Percentiles rank a stretch among this genome's conserved stretches.
phyloP scores from a whole-genome alignment of 2,329 filamentous ascomycete genomes.

The Tympanopsis confertula region DNA sequence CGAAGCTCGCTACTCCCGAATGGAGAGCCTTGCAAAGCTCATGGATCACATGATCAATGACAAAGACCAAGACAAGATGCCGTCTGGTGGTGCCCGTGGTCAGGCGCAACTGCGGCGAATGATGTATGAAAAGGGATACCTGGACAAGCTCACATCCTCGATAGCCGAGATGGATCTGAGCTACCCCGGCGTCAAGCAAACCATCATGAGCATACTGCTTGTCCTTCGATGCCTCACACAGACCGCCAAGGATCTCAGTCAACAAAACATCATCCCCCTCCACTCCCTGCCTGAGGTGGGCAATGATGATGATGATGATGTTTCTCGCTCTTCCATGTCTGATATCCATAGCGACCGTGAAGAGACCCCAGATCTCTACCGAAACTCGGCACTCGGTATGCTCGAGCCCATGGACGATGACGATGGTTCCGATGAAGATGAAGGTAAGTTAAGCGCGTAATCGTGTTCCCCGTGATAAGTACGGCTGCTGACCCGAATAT shows the following conservation, averaged over 20 bases:
- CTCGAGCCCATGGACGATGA: constrained; percentile 68
- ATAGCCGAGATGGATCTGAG: constrained; percentile 94
- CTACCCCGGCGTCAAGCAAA: constrained; percentile 82
- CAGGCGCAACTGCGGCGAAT: constrained; percentile 79
- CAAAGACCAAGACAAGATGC: constrained; percentile 50
- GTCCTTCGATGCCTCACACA: constrained; percentile 79
- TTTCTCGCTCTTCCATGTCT: constrained; percentile 77
- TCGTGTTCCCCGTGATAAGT: constrained; percentile 6
- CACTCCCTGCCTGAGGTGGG: constrained; percentile 45
- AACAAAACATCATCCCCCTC: constrained; percentile 63
- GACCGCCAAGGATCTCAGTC: constrained; percentile 75
- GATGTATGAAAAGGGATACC: constrained; percentile 98
- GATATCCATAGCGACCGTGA: constrained; percentile 78
- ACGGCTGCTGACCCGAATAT: constrained; percentile 26
- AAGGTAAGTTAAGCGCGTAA: constrained; percentile 28
- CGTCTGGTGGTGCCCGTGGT: constrained; percentile 37
- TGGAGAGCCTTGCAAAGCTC: constrained; percentile 78
- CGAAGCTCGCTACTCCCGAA: constrained; percentile 75
- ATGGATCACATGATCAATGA: constrained; percentile 87
- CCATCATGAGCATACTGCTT: constrained; percentile 89
- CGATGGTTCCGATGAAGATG: constrained; percentile 42
- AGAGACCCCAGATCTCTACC: constrained; percentile 92
- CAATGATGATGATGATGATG: constrained; percentile 72
- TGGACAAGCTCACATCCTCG: constrained; percentile 76
- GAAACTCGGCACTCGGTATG: constrained; percentile 91